Conservation (phyloP, 176 grass and related monocot species). For the Phyllostachys edulis region DNA sequence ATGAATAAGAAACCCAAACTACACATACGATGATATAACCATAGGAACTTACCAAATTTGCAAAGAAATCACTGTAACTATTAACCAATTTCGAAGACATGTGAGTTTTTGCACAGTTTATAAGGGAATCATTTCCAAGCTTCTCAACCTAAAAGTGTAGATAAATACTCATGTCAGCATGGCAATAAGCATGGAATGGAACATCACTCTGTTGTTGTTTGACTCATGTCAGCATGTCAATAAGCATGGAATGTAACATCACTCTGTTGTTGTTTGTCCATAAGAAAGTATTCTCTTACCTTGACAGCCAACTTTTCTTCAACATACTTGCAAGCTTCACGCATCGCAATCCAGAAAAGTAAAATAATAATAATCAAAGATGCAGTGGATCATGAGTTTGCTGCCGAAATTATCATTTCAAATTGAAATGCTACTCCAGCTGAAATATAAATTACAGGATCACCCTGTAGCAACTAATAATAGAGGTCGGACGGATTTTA, state of each 20-base stretch:
- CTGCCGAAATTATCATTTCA: constrained; percentile 12
- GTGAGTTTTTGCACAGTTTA: constrained; percentile 96
- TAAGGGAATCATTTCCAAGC: constrained; percentile 85
- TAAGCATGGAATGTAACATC: too few species aligned
- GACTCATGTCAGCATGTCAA: too few species aligned
- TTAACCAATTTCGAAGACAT: constrained; percentile 94
- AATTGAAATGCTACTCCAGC: not conserved
- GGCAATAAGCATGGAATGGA: not conserved
- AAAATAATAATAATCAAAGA: constrained; percentile 2
- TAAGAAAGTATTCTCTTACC: constrained; percentile 32
- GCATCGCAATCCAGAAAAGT: constrained; percentile 81
- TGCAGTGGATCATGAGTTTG: not conserved
- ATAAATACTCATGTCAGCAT: constrained; percentile 12
- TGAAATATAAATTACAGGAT: not conserved
- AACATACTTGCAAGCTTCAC: constrained; percentile 93
- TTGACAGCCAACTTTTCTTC: constrained; percentile 85
- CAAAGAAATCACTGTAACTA: constrained; percentile 87
- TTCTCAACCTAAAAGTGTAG: constrained; percentile 66
- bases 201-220: not conserved
- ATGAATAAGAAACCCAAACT: not conserved
- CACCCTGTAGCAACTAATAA: constrained; percentile 95
- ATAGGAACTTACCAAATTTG: constrained; percentile 63
- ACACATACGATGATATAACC: not conserved
- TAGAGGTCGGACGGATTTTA: constrained; percentile 93
- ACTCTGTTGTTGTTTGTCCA: not conserved